These are phyloP conservation scores for Sodiomyces alkalinus DNA, from an alignment of 2,329 filamentous ascomycete species.

Conservation along the genomic window DNA sequence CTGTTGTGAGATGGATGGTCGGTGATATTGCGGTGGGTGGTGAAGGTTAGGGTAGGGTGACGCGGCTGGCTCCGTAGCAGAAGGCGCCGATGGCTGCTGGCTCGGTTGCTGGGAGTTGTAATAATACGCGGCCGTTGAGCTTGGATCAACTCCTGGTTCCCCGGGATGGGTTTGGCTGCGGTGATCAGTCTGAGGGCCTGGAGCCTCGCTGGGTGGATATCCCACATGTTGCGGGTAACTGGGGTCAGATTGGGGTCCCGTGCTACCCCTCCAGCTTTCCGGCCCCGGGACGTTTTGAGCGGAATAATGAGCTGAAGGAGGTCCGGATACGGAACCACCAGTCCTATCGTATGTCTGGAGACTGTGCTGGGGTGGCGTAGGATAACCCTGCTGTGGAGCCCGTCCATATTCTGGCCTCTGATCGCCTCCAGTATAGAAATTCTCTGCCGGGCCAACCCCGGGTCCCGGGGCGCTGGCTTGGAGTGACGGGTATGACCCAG, in stretches of 20 bases:
- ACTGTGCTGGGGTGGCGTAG: conserved; percentile 20
- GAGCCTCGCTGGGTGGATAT: conserved; percentile 17
- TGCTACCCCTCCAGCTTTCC: conserved; percentile 32
- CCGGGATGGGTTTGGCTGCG: conserved; percentile 12
- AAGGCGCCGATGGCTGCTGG: conserved; percentile 14
- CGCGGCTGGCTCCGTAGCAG: conserved; percentile 24
- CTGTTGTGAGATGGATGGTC: conserved; percentile 23
- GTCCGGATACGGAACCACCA: conserved; percentile 23
- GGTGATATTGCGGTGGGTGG: conserved; percentile 27
- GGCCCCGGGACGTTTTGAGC: conserved; percentile 29
- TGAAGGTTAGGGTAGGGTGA: conserved; percentile 39
- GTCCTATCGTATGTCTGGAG: conserved; percentile 28
- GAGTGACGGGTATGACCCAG: conserved; percentile 58
- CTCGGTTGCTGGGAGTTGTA: conserved; percentile 26
- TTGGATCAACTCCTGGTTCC: conserved; percentile 29
- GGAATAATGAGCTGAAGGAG: conserved; percentile 26
- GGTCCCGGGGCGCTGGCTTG: conserved; percentile 35
- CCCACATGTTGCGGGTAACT: conserved; percentile 24
- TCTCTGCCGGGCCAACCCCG: conserved; percentile 57
- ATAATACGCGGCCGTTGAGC: conserved; percentile 36
- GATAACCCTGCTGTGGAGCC: conserved; percentile 36
- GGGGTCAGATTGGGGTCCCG: conserved; percentile 6
- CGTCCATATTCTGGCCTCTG: conserved; percentile 29
- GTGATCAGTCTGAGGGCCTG: conserved; percentile 13
- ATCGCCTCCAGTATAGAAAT: conserved; percentile 67